Evolutionary conservation across 106 monocot species (phyloP).

Genomic region (Dendrobium officinale): DNA sequence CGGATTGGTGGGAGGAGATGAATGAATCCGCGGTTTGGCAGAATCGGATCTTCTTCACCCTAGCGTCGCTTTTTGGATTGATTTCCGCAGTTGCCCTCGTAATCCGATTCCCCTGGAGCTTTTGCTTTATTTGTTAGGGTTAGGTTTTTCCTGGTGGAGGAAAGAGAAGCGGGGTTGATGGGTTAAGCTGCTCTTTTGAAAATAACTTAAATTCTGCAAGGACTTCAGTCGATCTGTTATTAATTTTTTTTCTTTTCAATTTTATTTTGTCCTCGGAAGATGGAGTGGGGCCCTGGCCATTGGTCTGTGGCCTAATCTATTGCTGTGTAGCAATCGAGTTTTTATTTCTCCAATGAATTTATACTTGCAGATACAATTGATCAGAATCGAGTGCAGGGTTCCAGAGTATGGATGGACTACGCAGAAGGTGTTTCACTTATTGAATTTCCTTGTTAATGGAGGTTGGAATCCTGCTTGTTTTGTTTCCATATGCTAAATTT

Average conservation of each 20-base stretch:
- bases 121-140: neutral
- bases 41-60: conserved; percentile 50
- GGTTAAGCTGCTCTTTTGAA: neutral
- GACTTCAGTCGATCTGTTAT: neutral
- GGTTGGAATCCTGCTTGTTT: conserved; percentile 24
- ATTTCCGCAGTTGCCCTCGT: conserved; percentile 28
- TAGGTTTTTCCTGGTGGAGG: neutral
- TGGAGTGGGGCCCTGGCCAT: neutral
- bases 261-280: neutral
- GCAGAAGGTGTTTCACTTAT: conserved; percentile 93
- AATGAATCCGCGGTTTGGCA: conserved; percentile 50
- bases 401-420: conserved; percentile 99
- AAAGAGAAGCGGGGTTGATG: neutral
- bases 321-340: neutral
- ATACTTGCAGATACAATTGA: conserved; percentile 64
- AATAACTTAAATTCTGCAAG: neutral
- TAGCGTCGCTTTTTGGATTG: conserved; percentile 37
- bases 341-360: neutral
- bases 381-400: conserved; percentile 95
- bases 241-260: neutral
- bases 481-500: neutral
- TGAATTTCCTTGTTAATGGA: conserved; percentile 87
- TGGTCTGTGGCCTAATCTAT: neutral
- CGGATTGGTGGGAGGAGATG: conserved; percentile 51
- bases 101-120: neutral